These are phyloP conservation scores for Blastocystis sp. DNA, from an alignment of 352 stramenopile genomes.

Conservation along the genomic window DNA sequence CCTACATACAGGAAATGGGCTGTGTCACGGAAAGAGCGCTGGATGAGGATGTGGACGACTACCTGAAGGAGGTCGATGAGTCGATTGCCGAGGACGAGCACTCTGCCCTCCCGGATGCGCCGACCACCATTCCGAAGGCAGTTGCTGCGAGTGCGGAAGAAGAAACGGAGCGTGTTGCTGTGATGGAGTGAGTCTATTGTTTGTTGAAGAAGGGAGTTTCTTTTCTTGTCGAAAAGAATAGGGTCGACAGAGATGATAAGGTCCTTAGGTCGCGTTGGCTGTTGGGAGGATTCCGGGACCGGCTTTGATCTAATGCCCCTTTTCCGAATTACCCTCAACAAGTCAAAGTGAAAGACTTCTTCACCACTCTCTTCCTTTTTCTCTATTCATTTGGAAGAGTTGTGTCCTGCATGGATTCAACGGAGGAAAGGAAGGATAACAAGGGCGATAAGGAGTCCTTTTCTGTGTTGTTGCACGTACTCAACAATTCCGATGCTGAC, in stretches of 20 bases:
- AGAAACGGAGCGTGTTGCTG: neutral
- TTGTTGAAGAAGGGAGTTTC: neutral
- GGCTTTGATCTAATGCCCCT: too few species aligned
- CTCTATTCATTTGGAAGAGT: neutral
- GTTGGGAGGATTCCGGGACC: too few species aligned
- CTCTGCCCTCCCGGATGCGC: neutral
- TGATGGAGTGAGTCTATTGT: conserved; percentile 2
- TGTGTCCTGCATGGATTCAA: neutral
- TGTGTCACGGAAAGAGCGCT: conserved; percentile 31
- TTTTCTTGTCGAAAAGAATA: neutral
- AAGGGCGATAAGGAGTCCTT: neutral
- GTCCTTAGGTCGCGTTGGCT: neutral
- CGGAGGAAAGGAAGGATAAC: neutral
- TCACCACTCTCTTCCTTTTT: too few species aligned
- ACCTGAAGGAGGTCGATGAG: conserved; percentile 71
- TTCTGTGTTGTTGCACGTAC: too few species aligned
- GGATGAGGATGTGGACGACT: conserved; percentile 68
- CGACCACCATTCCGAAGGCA: neutral
- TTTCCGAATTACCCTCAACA: too few species aligned
- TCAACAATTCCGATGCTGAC: too few species aligned
- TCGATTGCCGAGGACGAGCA: conserved; percentile 57
- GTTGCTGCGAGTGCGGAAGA: neutral
- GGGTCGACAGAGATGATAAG: neutral
- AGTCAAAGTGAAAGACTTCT: too few species aligned
- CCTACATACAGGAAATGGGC: conserved; percentile 70